phyloP scores from a whole-genome alignment of 495 filamentous ascomycete genomes.

The Aspergillus sclerotioniger region DNA sequence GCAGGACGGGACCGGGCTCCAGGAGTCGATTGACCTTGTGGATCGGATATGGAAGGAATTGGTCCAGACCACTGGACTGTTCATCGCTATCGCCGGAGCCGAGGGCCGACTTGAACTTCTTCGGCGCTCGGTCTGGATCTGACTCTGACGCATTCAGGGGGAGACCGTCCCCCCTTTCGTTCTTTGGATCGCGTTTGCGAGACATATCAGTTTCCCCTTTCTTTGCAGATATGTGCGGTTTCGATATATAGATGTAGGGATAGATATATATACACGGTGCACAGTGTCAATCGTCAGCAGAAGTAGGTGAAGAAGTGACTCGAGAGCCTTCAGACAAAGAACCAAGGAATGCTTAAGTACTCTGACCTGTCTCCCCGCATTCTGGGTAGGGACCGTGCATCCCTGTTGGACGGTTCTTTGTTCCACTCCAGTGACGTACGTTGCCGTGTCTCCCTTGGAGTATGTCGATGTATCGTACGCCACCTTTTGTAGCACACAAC shows the following conservation, averaged over 20 bases:
- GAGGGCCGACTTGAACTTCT: background rate
- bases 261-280: background rate
- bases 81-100: background rate
- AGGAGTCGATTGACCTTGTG: constrained; percentile 5
- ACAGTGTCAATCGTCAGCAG: background rate
- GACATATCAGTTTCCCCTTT: background rate
- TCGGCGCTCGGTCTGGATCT: background rate
- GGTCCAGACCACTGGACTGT: background rate
- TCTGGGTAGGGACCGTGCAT: background rate
- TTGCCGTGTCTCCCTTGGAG: background rate
- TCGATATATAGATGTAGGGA: background rate
- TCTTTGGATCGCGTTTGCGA: background rate
- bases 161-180: background rate
- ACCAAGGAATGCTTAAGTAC: background rate
- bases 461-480: too few species aligned
- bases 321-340: background rate
- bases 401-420: background rate
- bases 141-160: background rate
- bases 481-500: too few species aligned
- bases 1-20: constrained; percentile 1
- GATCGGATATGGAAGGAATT: background rate
- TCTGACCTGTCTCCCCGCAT: background rate
- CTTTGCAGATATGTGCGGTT: background rate
- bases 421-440: background rate
- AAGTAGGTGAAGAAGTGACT: background rate